Percentiles rank a stretch among this genome's conserved stretches.
These are phyloP conservation scores for Coniochaeta sp. DNA, from an alignment of 2,329 filamentous ascomycete species.

Conservation along the genomic window DNA sequence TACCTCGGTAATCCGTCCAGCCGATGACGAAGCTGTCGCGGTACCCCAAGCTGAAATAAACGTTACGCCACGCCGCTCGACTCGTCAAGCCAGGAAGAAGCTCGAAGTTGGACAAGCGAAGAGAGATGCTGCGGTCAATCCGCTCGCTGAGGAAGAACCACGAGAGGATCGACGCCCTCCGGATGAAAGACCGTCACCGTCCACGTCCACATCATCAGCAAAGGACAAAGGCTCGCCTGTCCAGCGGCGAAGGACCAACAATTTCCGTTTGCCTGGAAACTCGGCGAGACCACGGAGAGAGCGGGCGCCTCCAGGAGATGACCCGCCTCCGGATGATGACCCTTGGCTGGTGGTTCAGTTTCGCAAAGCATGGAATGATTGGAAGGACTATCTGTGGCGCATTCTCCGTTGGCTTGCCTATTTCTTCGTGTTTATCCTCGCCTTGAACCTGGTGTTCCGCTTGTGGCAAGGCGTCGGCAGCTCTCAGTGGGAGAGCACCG, in stretches of 20 bases:
- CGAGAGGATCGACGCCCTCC: background rate
- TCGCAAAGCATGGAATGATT: background rate
- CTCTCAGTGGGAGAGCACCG: conserved; percentile 3
- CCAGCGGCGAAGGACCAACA: background rate
- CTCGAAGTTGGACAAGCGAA: background rate
- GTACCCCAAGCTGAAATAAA: background rate
- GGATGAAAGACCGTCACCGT: background rate
- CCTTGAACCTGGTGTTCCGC: background rate
- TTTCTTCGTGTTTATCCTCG: background rate
- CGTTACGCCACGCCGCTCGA: background rate
- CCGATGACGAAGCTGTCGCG: background rate
- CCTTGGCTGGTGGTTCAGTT: background rate
- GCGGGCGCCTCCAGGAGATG: background rate
- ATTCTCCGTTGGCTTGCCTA: background rate
- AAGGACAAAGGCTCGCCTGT: no score
- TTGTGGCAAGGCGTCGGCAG: background rate
- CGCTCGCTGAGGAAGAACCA: background rate
- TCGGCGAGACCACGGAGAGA: background rate
- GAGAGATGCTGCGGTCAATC: background rate
- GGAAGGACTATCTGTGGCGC: background rate
- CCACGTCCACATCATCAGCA: background rate
- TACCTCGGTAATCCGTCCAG: background rate
- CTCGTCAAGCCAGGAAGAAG: background rate
- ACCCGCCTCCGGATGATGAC: background rate
- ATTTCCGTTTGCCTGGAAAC: background rate